Percentiles rank a stretch among this genome's conserved stretches.
Conservation (phyloP, 176 grass and related monocot species). For the Pontederia paniculata region DNA sequence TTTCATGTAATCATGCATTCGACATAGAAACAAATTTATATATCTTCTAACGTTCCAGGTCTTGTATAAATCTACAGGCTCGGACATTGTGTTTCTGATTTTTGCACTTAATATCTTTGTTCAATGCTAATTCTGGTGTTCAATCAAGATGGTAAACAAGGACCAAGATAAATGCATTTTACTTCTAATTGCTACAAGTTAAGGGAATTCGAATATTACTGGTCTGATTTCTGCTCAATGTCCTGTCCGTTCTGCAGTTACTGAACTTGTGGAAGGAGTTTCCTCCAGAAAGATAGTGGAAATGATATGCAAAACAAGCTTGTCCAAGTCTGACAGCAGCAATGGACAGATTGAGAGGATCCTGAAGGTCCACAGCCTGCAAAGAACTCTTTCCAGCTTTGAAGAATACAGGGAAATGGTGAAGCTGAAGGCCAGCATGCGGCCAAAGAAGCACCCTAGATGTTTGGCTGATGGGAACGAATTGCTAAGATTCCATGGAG, state of each 20-base stretch:
- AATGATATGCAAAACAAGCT: constrained; percentile 53
- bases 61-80: too few species aligned
- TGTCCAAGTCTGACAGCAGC: constrained; percentile 29
- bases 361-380: constrained; percentile 60
- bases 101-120: too few species aligned
- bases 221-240: neutral
- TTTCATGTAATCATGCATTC: too few species aligned
- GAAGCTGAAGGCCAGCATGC: constrained; percentile 34
- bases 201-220: neutral
- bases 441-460: constrained; percentile 58
- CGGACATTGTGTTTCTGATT: too few species aligned
- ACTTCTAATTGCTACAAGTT: too few species aligned
- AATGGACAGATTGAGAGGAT: constrained; percentile 35
- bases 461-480: constrained; percentile 83
- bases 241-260: constrained; percentile 25
- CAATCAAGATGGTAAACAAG: too few species aligned
- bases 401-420: constrained; percentile 61
- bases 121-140: too few species aligned
- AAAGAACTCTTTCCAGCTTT: constrained; percentile 31
- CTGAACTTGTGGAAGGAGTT: constrained; percentile 49
- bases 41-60: too few species aligned
- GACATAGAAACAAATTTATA: too few species aligned
- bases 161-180: too few species aligned
- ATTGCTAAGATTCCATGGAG: constrained; percentile 56
- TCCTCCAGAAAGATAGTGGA: constrained; percentile 60